Base-by-base conservation (phyloP, 2,329 filamentous ascomycete genomes). In the Ceratocystiopsis sp. region DNA sequence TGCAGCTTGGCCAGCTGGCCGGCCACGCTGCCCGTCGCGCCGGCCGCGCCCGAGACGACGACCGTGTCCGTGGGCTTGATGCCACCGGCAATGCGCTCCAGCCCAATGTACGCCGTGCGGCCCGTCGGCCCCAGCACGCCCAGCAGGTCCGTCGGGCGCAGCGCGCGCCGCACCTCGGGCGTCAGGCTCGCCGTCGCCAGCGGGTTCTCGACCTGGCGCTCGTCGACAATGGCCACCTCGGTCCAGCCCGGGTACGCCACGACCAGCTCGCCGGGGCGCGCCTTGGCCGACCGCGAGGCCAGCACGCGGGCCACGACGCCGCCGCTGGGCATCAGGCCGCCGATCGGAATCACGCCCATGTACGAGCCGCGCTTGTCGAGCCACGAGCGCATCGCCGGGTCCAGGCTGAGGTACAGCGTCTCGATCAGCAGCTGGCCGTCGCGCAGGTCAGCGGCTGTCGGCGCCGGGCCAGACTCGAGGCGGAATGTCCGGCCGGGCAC, bases 1-100 rank as follows among this genome's bases (percentile, higher is more conserved):
- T 75, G 71, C 40, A 80, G 57, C 58, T 77, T 78, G 10, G 75
- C 75, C 53, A 81, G 77, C 56, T 82, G 77, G 0, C 75, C 76
- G 0, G 69, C 76, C 1, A 81, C 69, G 53, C 67, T 74, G 0
- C 78, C 78, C 2, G 78, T 81, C 0, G 78, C 78, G 0, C 78
- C 78, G 0, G 77, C 78, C 2, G 78, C 78, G 8, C 75, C 76
- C 16, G 69, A 74, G 0, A 81, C 72, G 4, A 81, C 75, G 3
- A 81, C 76, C 16, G 78, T 75, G 46, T 81, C 75, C 0, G 74
- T 75, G 14, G 66, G 59, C 52, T 71, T 73, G 49, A 52, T 45
- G 38, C 40, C 44, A n/a, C 42, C 42, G 38, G 50, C 79, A 11
- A 82, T 65, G 37, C 80, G 72, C 42, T 71, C 57, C 51, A 80